phyloP scores from a whole-genome alignment of 2,329 filamentous ascomycete genomes.

The Fusarium pininemorale region DNA sequence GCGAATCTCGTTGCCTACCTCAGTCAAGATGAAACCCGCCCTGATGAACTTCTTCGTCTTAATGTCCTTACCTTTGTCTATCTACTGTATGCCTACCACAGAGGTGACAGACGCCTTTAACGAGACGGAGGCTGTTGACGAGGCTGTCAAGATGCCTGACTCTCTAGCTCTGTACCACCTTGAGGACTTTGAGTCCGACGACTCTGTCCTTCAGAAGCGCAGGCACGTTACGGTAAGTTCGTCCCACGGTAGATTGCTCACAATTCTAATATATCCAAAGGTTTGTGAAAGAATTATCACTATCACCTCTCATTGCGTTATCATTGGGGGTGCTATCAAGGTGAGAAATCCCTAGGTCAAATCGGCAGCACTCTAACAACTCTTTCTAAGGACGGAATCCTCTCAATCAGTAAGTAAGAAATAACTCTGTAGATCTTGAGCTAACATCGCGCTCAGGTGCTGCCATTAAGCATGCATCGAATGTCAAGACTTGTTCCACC shows the following conservation, averaged over 20 bases:
- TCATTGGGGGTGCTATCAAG: neutral
- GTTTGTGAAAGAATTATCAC: neutral
- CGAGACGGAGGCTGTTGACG: neutral
- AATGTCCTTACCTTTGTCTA: neutral
- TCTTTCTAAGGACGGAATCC: neutral
- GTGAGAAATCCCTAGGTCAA: neutral
- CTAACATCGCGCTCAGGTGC: no score
- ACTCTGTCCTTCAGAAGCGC: neutral
- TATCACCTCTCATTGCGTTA: fast-evolving
- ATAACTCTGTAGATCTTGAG: no score
- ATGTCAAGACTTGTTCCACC: neutral
- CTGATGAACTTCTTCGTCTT: neutral
- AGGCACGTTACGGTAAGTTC: neutral
- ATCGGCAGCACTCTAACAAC: no score
- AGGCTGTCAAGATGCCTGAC: neutral
- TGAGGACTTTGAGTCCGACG: neutral
- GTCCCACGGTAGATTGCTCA: no score
- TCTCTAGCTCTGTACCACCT: neutral
- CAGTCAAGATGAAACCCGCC: neutral
- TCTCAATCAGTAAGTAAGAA: neutral
- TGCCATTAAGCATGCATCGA: neutral
- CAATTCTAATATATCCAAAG: neutral
- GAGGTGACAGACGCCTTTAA: neutral
- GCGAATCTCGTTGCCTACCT: neutral
- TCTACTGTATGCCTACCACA: neutral